Conservation (phyloP, 306 rosid genomes). For the Psophocarpus tetragonolobus region DNA sequence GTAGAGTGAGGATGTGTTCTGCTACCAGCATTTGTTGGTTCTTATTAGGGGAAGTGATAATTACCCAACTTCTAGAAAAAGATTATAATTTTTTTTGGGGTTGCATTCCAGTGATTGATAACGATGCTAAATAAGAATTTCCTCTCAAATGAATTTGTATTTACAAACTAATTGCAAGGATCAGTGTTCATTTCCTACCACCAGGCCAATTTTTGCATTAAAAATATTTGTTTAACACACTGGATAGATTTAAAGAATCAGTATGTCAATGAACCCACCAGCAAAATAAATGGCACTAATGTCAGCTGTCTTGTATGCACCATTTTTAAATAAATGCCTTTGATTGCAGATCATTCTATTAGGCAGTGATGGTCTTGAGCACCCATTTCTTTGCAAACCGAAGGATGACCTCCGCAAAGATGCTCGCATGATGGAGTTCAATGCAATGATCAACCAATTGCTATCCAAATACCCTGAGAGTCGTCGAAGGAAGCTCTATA, state of each 20-base stretch:
- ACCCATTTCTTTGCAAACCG: conserved; percentile 91
- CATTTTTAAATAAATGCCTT: conserved; percentile 26
- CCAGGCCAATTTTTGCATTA: conserved; percentile 4
- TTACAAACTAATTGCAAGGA: background rate
- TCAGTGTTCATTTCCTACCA: conserved; percentile 10
- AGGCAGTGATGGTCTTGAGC: conserved; percentile 96
- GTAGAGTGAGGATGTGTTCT: conserved; percentile 1
- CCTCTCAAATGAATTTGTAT: conserved; percentile 10
- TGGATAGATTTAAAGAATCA: conserved; percentile 11
- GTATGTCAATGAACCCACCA: conserved; percentile 15
- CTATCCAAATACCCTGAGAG: conserved; percentile 95
- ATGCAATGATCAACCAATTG: conserved; percentile 88
- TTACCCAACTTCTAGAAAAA: conserved; percentile 2
- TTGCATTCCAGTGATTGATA: background rate
- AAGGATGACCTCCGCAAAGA: conserved; percentile 99
- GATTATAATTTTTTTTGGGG: background rate
- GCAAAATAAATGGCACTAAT: background rate
- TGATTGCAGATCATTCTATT: conserved; percentile 73
- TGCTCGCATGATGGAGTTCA: conserved; percentile 99
- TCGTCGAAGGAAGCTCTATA: conserved; percentile 89
- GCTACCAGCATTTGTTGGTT: background rate
- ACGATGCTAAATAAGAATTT: background rate
- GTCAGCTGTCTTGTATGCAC: conserved; percentile 21
- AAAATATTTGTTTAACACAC: background rate
- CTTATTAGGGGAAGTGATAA: background rate